Evolutionary conservation across 495 filamentous ascomycete species (phyloP).

Genomic region (Extremus antarcticus): DNA sequence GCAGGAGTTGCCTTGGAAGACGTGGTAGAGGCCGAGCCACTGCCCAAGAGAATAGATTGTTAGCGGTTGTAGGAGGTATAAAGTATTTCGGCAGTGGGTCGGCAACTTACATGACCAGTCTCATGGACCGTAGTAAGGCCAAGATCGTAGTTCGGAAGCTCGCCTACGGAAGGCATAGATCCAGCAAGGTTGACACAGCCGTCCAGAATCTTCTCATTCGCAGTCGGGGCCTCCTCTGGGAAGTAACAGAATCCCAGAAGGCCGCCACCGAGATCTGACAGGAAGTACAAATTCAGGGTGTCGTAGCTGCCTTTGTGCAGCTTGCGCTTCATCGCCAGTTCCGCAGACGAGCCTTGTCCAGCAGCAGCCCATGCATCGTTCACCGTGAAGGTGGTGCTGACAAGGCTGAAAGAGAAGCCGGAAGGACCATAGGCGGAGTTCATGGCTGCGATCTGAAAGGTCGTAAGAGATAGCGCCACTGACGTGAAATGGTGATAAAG

Average conservation of each 20-base stretch:
- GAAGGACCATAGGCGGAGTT: slow-evolving; percentile 14
- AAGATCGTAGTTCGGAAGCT: slow-evolving; percentile 32
- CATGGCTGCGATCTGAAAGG: slow-evolving; percentile 8
- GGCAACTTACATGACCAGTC: slow-evolving; percentile 38
- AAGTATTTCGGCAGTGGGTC: not conserved
- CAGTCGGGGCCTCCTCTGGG: not conserved
- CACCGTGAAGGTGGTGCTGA: slow-evolving; percentile 7
- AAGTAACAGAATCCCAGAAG: slow-evolving; percentile 4
- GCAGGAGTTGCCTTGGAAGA: slow-evolving; percentile 38
- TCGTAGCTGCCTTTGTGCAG: slow-evolving; percentile 53
- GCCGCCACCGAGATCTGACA: slow-evolving; percentile 14
- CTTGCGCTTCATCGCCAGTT: slow-evolving; percentile 22
- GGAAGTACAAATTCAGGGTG: slow-evolving; percentile 28
- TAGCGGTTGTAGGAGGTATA: not conserved
- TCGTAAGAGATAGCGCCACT: no score
- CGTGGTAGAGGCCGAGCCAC: slow-evolving; percentile 48
- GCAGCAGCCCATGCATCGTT: slow-evolving; percentile 13
- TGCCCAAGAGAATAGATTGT: not conserved
- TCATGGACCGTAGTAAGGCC: slow-evolving; percentile 46
- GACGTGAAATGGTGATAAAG: not conserved
- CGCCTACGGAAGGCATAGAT: slow-evolving; percentile 35
- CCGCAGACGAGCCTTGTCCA: not conserved
- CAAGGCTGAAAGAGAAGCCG: slow-evolving; percentile 18
- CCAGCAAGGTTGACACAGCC: slow-evolving; percentile 43
- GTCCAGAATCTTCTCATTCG: slow-evolving; percentile 20